A percentile compares a stretch with the other conserved stretches of the same genome.
phyloP scores from a whole-genome alignment of 2,329 filamentous ascomycete species.

The Diaporthe sp. region DNA sequence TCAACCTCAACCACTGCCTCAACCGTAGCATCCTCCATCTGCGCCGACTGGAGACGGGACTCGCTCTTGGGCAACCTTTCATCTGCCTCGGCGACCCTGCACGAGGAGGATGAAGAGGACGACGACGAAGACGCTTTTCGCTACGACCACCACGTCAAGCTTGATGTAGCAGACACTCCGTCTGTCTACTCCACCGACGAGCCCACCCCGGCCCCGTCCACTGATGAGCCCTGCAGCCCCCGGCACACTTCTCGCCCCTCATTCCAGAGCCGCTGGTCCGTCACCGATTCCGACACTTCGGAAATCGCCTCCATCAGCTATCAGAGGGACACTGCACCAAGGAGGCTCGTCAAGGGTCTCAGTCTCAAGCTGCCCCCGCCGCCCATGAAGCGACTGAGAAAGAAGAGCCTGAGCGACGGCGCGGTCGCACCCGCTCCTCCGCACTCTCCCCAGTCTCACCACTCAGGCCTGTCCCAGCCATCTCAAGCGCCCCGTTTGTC shows the following conservation, averaged over 20 bases:
- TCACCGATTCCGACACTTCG: conserved; percentile 32
- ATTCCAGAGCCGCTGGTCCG: conserved; percentile 35
- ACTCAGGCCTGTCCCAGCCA: conserved; percentile 28
- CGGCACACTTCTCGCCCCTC: conserved; percentile 26
- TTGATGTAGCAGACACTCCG: conserved; percentile 18
- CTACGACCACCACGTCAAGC: conserved; percentile 34
- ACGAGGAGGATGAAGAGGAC: conserved; percentile 37
- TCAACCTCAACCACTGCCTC: conserved; percentile 40
- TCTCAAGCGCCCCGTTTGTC: conserved; percentile 31
- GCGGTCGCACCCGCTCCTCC: conserved; percentile 17
- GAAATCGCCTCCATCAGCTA: conserved; percentile 15
- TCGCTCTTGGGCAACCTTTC: conserved; percentile 62
- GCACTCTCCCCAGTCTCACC: conserved; percentile 28
- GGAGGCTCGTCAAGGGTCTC: conserved; percentile 32
- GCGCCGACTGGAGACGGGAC: conserved; percentile 63
- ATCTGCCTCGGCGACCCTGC: conserved; percentile 46
- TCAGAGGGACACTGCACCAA: conserved; percentile 14
- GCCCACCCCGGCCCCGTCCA: conserved; percentile 23
- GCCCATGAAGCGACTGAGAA: conserved; percentile 35
- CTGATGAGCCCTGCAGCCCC: conserved; percentile 22
- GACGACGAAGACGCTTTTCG: conserved; percentile 36
- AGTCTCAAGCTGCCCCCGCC: conserved; percentile 28
- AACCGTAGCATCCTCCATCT: conserved; percentile 41
- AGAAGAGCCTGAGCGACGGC: conserved; percentile 43
- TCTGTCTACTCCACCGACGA: conserved; percentile 28